Evolutionary conservation across 768 basidiomycete species (phyloP).

Genomic region (Pulveroboletus sp.): DNA sequence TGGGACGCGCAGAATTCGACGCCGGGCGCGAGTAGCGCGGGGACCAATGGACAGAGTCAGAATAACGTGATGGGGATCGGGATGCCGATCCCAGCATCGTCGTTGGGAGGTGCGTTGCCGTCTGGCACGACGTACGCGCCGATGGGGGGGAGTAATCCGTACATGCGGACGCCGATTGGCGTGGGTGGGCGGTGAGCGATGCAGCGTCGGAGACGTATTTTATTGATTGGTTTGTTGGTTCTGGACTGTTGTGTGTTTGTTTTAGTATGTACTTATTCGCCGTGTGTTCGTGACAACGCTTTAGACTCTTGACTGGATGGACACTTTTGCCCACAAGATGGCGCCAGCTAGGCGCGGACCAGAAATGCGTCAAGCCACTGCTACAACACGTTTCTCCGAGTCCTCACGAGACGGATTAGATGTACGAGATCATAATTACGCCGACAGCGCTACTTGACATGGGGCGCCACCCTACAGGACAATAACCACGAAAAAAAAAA

Average conservation of each 20-base stretch:
- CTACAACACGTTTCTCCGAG: too few relatives aligned
- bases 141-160: conserved; percentile 58
- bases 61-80: conserved; percentile 51
- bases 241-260: conserved; percentile 21
- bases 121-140: conserved; percentile 57
- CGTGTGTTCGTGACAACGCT: conserved; percentile 21
- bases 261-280: conserved; percentile 34
- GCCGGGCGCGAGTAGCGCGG: conserved; percentile 32
- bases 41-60: conserved; percentile 23
- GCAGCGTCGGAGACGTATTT: conserved; percentile 3
- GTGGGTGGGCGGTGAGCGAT: conserved; percentile 47
- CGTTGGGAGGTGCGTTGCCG: conserved; percentile 39
- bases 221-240: conserved; percentile 19
- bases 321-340: too few relatives aligned
- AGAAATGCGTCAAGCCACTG: too few relatives aligned
- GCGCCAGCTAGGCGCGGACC: too few relatives aligned
- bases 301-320: too few relatives aligned
- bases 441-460: too few relatives aligned
- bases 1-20: conserved; percentile 56
- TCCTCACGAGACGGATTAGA: too few relatives aligned
- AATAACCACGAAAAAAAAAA: too few relatives aligned
- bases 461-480: too few relatives aligned
- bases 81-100: conserved; percentile 37
- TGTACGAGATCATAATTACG: too few relatives aligned
- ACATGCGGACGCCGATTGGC: conserved; percentile 58